Evolutionary conservation across 352 stramenopile genomes (phyloP).

Genomic region (Phytophthora sansomeana): DNA sequence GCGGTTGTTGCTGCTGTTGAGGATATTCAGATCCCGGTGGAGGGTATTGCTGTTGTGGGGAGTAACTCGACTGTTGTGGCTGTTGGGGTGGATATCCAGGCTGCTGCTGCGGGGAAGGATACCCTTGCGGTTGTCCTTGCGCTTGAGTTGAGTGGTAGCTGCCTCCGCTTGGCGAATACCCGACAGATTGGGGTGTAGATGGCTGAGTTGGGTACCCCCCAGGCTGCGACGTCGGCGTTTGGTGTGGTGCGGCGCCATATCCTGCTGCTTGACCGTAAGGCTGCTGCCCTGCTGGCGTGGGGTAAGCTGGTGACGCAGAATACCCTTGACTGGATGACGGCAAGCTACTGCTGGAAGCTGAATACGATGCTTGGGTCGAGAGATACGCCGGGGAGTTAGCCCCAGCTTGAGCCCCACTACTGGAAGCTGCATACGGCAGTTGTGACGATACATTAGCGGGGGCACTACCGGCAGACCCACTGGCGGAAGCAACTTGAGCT

Average conservation of each 20-base stretch:
- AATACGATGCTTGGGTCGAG: constrained; percentile 27
- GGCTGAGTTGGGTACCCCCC: constrained; percentile 24
- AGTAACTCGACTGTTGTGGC: constrained; percentile 6
- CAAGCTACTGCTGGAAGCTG: constrained; percentile 16
- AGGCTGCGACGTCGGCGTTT: constrained; percentile 23
- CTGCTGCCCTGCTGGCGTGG: constrained; percentile 26
- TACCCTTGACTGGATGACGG: constrained; percentile 16
- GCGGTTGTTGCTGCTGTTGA: constrained; percentile 36
- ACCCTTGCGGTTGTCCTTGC: constrained; percentile 32
- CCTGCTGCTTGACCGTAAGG: constrained; percentile 23
- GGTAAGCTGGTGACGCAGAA: constrained; percentile 17
- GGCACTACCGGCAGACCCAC: neutral
- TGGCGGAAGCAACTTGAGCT: constrained; percentile 3
- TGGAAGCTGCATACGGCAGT: constrained; percentile 26
- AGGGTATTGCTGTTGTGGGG: constrained; percentile 17
- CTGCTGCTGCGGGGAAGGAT: constrained; percentile 44
- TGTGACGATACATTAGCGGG: constrained; percentile 31
- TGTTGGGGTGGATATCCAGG: constrained; percentile 35
- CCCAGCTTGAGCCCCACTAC: neutral
- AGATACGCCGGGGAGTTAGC: constrained; percentile 23
- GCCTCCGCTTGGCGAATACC: constrained; percentile 26
- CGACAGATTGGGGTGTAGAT: constrained; percentile 16
- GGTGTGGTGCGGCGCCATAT: constrained; percentile 19
- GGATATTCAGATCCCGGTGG: constrained; percentile 33
- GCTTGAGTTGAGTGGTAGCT: constrained; percentile 38